Conservation (phyloP, 2,329 filamentous ascomycete genomes). For the Macrophomina pseudophaseolina region DNA sequence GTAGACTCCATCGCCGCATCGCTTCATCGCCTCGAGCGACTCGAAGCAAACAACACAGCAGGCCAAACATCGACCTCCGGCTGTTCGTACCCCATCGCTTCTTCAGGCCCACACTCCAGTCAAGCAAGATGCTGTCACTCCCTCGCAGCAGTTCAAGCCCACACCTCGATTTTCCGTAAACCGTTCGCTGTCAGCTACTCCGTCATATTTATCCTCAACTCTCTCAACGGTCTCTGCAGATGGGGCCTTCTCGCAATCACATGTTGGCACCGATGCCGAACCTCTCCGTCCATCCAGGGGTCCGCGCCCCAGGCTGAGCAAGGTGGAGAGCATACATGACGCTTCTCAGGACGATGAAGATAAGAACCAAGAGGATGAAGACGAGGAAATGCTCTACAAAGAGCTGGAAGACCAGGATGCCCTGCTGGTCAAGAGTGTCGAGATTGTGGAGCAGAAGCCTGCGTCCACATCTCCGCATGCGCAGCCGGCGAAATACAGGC, state of each 20-base stretch:
- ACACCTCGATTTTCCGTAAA: constrained; percentile 42
- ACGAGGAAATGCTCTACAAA: constrained; percentile 39
- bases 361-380: constrained; percentile 28
- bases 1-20: constrained; percentile 14
- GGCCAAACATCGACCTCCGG: background rate
- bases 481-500: constrained; percentile 1
- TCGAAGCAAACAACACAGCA: background rate
- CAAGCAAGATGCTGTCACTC: constrained; percentile 7
- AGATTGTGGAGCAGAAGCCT: background rate
- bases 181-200: background rate
- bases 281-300: background rate
- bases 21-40: background rate
- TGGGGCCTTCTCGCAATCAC: background rate
- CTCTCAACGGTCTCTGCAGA: constrained; percentile 18
- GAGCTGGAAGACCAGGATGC: background rate
- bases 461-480: background rate
- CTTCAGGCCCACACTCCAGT: background rate
- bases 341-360: constrained; percentile 31
- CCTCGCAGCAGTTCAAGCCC: constrained; percentile 33
- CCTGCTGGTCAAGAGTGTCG: constrained; percentile 7
- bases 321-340: constrained; percentile 43
- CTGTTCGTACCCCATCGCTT: background rate
- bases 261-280: background rate
- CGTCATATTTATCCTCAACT: background rate
- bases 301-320: constrained; percentile 32